Conservation (phyloP, 345 rosid genomes). For the Eucalyptus sp. region DNA sequence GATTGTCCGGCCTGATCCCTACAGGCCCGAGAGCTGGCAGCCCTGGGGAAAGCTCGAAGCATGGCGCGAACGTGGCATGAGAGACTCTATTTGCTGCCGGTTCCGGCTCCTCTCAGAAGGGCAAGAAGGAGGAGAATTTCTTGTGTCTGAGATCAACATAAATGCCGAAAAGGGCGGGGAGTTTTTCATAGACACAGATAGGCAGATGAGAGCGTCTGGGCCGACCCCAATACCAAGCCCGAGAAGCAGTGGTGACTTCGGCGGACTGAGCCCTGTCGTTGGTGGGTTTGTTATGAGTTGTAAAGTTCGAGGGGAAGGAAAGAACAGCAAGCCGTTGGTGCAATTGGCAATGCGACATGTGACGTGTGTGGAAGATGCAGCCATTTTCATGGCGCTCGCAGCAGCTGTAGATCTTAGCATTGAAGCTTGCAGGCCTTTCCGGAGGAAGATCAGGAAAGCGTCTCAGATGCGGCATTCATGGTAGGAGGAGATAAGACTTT, state of each 20-base stretch:
- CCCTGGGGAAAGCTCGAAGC: conserved; percentile 98
- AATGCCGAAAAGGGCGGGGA: conserved; percentile 92
- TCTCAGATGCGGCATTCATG: conserved; percentile 38
- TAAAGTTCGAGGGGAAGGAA: conserved; percentile 86
- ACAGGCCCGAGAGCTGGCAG: conserved; percentile 84
- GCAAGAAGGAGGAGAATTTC: conserved; percentile 65
- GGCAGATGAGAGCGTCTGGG: conserved; percentile 40
- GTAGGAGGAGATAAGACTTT: not conserved
- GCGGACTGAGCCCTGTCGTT: conserved; percentile 37
- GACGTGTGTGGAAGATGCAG: conserved; percentile 93
- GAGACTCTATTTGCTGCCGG: conserved; percentile 81
- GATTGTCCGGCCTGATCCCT: conserved; percentile 74
- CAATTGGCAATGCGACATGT: conserved; percentile 84
- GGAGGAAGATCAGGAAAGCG: conserved; percentile 50
- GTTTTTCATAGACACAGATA: conserved; percentile 76
- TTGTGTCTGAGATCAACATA: conserved; percentile 74
- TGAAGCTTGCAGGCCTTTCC: conserved; percentile 88
- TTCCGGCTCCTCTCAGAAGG: conserved; percentile 75
- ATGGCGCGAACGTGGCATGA: conserved; percentile 91
- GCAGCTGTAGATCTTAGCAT: conserved; percentile 92
- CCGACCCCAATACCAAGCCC: conserved; percentile 83
- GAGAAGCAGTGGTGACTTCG: conserved; percentile 85
- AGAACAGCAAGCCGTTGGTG: conserved; percentile 72
- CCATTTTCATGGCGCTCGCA: conserved; percentile 94
- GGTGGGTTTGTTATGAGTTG: conserved; percentile 95